phyloP scores from a whole-genome alignment of 441 rosid genomes.

The Croton setiger region DNA sequence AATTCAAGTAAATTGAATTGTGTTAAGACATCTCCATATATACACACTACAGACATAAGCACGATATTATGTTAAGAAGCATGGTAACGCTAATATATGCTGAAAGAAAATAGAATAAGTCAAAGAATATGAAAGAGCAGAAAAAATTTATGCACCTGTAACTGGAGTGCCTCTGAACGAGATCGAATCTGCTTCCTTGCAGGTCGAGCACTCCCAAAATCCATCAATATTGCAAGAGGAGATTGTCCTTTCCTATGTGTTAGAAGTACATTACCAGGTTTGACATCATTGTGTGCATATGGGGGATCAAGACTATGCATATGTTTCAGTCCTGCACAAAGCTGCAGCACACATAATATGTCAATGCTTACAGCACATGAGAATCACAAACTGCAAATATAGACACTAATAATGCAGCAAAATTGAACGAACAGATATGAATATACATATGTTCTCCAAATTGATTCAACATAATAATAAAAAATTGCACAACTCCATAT shows the following conservation, averaged over 20 bases:
- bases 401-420: not conserved
- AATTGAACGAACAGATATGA: not conserved
- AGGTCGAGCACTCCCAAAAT: constrained; percentile 94
- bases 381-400: not conserved
- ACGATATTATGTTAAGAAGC: not conserved
- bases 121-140: not conserved
- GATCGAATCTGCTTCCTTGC: constrained; percentile 82
- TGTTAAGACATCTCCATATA: not conserved
- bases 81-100: not conserved
- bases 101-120: not conserved
- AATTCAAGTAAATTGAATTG: not conserved
- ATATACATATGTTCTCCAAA: constrained; percentile 4
- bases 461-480: not conserved
- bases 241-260: constrained; percentile 79
- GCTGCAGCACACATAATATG: constrained; percentile 45
- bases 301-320: constrained; percentile 95
- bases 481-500: not conserved
- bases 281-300: constrained; percentile 98
- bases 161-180: constrained; percentile 87
- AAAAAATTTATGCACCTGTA: constrained; percentile 58
- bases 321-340: constrained; percentile 95
- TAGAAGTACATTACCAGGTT: constrained; percentile 97
- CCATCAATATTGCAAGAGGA: constrained; percentile 94
- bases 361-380: not conserved
- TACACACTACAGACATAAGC: not conserved